Base-by-base conservation (phyloP, 2,329 filamentous ascomycete species). In the Cordyceps fumosorosea region DNA sequence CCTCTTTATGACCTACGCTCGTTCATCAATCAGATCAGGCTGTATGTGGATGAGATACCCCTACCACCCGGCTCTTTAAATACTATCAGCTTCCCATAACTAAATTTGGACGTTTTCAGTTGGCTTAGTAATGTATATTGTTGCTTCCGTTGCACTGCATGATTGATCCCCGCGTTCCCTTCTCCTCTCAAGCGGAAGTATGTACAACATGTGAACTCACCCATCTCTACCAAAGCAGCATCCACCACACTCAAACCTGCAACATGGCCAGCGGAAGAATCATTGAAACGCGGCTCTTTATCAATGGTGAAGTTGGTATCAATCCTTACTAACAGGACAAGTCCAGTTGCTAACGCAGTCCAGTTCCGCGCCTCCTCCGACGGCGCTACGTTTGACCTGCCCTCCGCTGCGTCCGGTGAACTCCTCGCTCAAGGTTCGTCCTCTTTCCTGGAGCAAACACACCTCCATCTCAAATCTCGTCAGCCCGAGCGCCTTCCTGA, bases 261-360 rank as follows among this genome's bases (percentile, higher is more conserved):
- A 47, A 20, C 5, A 60, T 57, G 56, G 45, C 56, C 29, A 45
- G 32, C n/a, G 34, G 11, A 37, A 44, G 52, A 18, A 42, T 34
- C 18, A 65, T 66, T 52, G 65, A 77, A 63, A 73, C 72, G 29
- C 73, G 75, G 20, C 72, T 82, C 60, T 80, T 81, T 66, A 82
- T 83, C 69, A 80, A 83, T 67, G 78, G 80, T 67, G 72, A 79
- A 71, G 78, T 79, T 63, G 32, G 70, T 29, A 32, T 3, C 22
- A 10, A 20, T 2, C 1, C 3, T 11, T 37, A 12, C 1, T 3
- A 5, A 4, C 34, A 12, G 4, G 18, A 3, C 11, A 16, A 10
- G 5, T 7, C 4, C 16, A 20, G 48, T 12, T 3, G 20, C 22
- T 59, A 10, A 44, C 14, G 29, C 22, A 8, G 26, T 22, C 29